A percentile compares a stretch with the other conserved stretches of the same genome.
These are phyloP conservation scores for Lineolata rhizophorae DNA, from an alignment of 495 filamentous ascomycete species.

Conservation along the genomic window DNA sequence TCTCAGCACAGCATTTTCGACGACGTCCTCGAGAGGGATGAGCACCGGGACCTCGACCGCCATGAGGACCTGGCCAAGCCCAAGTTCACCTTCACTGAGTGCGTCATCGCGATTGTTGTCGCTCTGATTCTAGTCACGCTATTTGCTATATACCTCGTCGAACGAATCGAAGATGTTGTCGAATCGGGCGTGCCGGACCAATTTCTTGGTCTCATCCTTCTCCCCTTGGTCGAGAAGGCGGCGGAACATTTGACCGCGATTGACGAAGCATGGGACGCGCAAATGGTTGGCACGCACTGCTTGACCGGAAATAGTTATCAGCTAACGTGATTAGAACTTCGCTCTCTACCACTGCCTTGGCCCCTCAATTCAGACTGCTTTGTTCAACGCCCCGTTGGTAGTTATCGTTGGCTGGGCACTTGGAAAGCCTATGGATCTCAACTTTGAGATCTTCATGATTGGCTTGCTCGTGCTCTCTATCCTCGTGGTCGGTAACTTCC, in stretches of 20 bases:
- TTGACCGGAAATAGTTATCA: too few relatives aligned
- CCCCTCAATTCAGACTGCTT: conserved; percentile 70
- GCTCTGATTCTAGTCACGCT: conserved; percentile 54
- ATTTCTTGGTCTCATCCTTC: conserved; percentile 25
- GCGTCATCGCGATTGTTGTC: conserved; percentile 40
- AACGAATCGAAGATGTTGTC: conserved; percentile 59
- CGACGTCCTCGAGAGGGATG: conserved; percentile 46
- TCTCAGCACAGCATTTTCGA: conserved; percentile 69
- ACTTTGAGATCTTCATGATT: conserved; percentile 82
- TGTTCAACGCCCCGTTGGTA: conserved; percentile 70
- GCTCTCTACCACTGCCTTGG: conserved; percentile 78
- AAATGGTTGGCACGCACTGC: too few relatives aligned
- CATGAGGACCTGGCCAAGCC: conserved; percentile 36
- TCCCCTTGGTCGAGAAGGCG: conserved; percentile 77
- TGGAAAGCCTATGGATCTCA: conserved; percentile 45
- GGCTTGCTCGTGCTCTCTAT: conserved; percentile 69
- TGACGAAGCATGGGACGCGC: conserved; percentile 77
- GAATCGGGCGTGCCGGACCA: conserved; percentile 32
- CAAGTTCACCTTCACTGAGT: conserved; percentile 66
- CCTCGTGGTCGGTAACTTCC: conserved; percentile 38
- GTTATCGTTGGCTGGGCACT: conserved; percentile 76
- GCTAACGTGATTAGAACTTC: too few relatives aligned
- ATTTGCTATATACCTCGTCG: conserved; percentile 62
- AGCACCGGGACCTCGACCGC: conserved; percentile 44
- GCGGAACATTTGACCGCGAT: conserved; percentile 79